A percentile compares a stretch with the other conserved stretches of the same genome.
These are phyloP conservation scores for Hypoxylon sp. DNA, from an alignment of 2,329 filamentous ascomycete genomes.

Conservation along the genomic window DNA sequence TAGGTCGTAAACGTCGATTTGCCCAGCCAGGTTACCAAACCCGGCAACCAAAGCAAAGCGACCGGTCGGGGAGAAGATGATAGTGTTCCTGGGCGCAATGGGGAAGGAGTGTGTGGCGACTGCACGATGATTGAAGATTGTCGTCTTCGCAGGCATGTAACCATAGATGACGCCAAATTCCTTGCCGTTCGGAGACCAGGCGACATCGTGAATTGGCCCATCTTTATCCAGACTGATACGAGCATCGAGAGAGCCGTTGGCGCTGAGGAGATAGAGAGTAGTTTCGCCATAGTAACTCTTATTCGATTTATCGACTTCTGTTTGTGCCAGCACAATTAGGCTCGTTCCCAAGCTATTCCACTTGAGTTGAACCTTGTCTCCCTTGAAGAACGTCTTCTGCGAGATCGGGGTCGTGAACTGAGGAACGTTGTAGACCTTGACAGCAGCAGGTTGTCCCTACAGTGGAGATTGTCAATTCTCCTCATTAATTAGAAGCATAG, in stretches of 20 bases:
- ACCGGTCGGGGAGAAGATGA: constrained; percentile 92
- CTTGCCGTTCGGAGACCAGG: constrained; percentile 98
- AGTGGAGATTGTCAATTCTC: constrained; percentile 36
- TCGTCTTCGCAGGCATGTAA: constrained; percentile 99
- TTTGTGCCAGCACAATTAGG: constrained; percentile 94
- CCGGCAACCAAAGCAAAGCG: constrained; percentile 94
- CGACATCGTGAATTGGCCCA: constrained; percentile 96
- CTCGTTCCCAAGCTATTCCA: constrained; percentile 96
- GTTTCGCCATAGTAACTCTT: constrained; percentile 99
- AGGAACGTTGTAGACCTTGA: constrained; percentile 95
- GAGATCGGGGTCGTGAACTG: constrained; percentile 87
- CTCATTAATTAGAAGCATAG: background rate
- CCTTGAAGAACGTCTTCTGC: constrained; percentile 99
- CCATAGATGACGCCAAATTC: constrained; percentile 98
- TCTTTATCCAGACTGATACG: constrained; percentile 95
- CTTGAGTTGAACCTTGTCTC: constrained; percentile 98
- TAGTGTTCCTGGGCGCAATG: constrained; percentile 91
- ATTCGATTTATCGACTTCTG: constrained; percentile 96
- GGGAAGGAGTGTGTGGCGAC: constrained; percentile 88
- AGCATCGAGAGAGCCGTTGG: constrained; percentile 92
- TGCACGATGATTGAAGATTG: constrained; percentile 94
- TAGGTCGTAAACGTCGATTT: constrained; percentile 98
- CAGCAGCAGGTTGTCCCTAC: constrained; percentile 92
- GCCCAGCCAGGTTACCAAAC: constrained; percentile 96
- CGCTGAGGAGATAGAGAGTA: constrained; percentile 93